Conservation (phyloP, 2,329 filamentous ascomycete species). For the Calonectria henricotiae region DNA sequence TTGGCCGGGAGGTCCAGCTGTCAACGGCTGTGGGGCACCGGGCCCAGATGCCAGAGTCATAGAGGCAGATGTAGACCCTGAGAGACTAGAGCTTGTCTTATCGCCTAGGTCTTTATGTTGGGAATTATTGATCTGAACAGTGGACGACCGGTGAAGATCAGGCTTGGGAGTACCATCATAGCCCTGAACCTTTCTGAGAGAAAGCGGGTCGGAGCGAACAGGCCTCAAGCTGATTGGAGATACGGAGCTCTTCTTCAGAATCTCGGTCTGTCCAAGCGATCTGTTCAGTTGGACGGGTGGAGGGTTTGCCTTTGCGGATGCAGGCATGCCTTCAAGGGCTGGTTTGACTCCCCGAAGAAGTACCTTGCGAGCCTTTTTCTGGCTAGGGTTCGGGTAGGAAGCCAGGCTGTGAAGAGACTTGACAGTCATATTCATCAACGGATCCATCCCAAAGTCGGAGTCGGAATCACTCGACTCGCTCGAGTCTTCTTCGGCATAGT, state of each 20-base stretch:
- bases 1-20: constrained; percentile 71
- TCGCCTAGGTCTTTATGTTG: constrained; percentile 38
- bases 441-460: constrained; percentile 52
- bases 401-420: constrained; percentile 70
- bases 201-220: constrained; percentile 37
- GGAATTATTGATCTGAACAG: constrained; percentile 33
- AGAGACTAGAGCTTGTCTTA: constrained; percentile 39
- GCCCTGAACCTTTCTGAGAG: constrained; percentile 35
- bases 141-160: constrained; percentile 25
- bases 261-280: constrained; percentile 33
- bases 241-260: constrained; percentile 29
- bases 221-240: constrained; percentile 30
- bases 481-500: constrained; percentile 44
- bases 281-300: constrained; percentile 33
- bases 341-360: constrained; percentile 58
- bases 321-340: constrained; percentile 40
- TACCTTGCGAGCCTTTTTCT: constrained; percentile 67
- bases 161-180: constrained; percentile 34
- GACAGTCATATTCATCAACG: constrained; percentile 61
- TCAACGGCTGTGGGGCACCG: constrained; percentile 68
- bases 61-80: constrained; percentile 38
- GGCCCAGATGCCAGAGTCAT: constrained; percentile 55
- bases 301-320: constrained; percentile 36
- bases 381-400: constrained; percentile 71
- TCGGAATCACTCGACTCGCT: constrained; percentile 55